Evolutionary conservation across 129 eudicot species (phyloP).

Genomic region (Smallanthus sonchifolius): DNA sequence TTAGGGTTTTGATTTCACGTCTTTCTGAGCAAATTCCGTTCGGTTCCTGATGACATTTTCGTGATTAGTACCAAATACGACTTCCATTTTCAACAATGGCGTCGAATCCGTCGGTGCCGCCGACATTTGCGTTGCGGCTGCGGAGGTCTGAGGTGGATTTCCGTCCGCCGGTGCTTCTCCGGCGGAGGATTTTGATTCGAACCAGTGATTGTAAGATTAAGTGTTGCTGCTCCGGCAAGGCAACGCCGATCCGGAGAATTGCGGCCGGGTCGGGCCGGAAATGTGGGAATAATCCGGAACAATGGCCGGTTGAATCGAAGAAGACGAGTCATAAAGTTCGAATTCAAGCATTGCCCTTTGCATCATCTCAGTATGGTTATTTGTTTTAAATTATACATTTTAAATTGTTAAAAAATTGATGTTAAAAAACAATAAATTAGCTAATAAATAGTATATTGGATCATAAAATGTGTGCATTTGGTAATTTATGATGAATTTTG

Average conservation of each 20-base stretch:
- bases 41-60: constrained; percentile 8
- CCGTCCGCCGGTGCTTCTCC: constrained; percentile 13
- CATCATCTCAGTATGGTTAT: constrained; percentile 33
- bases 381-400: background rate
- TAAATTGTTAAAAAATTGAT: background rate
- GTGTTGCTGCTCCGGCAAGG: constrained; percentile 53
- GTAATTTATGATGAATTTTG: background rate
- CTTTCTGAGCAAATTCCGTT: constrained; percentile 7
- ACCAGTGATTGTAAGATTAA: constrained; percentile 4
- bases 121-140: constrained; percentile 42
- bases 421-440: background rate
- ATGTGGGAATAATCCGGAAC: constrained; percentile 35
- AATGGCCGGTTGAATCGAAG: constrained; percentile 48
- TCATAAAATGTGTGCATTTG: constrained; percentile 4
- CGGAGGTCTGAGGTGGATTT: constrained; percentile 25
- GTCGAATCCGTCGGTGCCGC: constrained; percentile 27
- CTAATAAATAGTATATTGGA: background rate
- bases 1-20: constrained; percentile 15
- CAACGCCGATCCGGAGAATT: constrained; percentile 32
- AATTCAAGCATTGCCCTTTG: constrained; percentile 61
- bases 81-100: constrained; percentile 15
- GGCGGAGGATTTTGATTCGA: constrained; percentile 29
- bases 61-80: background rate
- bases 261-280: constrained; percentile 31
- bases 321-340: constrained; percentile 28